A percentile compares a stretch with the other conserved stretches of the same genome.
These are phyloP conservation scores for Picocystis sp. DNA, from an alignment of 163 green algal genomes.

Conservation along the genomic window DNA sequence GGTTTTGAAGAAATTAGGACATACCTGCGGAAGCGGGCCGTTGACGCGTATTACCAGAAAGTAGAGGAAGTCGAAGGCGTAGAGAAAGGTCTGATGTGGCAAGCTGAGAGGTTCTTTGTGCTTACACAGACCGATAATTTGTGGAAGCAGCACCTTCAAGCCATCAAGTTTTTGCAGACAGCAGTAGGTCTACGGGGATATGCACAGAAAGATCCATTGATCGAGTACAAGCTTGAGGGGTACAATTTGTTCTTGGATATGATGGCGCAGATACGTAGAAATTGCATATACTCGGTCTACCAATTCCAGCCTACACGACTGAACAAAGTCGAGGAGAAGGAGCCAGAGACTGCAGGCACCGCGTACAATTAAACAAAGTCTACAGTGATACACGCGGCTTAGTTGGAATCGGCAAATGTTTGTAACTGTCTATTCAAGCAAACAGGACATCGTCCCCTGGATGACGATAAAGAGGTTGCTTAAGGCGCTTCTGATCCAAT, in stretches of 20 bases:
- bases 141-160: conserved; percentile 96
- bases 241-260: conserved; percentile 97
- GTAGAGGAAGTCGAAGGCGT: conserved; percentile 46
- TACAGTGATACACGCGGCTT: too few species aligned
- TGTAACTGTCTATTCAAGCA: too few species aligned
- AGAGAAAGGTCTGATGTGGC: conserved; percentile 61
- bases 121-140: conserved; percentile 83
- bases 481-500: conserved; percentile 82
- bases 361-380: too few species aligned
- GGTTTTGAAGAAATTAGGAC: conserved; percentile 5
- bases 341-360: too few species aligned
- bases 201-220: conserved; percentile 79
- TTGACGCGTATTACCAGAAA: conserved; percentile 76
- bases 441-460: conserved; percentile 42
- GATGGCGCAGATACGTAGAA: conserved; percentile 67
- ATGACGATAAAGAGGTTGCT: conserved; percentile 79
- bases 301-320: conserved; percentile 2
- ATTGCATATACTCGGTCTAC: conserved; percentile 97
- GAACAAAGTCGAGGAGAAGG: background rate
- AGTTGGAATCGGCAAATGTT: too few species aligned
- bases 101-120: conserved; percentile 65
- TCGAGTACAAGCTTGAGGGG: conserved; percentile 97
- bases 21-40: conserved; percentile 42
- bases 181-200: conserved; percentile 84
- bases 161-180: conserved; percentile 77